These are phyloP conservation scores for Ophiocordyceps unilateralis DNA, from an alignment of 2,329 filamentous ascomycete species.

Conservation along the genomic window DNA sequence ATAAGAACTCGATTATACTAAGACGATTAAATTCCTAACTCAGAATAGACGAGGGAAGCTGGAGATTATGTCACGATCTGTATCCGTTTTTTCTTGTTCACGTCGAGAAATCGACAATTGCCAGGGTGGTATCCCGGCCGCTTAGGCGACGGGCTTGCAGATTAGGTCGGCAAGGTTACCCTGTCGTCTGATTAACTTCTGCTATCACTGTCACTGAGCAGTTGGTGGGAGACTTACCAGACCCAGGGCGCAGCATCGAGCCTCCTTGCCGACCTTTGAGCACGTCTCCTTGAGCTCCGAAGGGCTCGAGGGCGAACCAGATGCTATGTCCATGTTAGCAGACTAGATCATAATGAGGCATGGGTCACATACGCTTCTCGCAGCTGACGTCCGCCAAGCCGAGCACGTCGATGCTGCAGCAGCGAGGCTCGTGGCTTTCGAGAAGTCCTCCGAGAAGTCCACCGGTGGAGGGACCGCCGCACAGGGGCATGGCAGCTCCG, in stretches of 20 bases:
- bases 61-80: not conserved
- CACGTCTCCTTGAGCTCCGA: not conserved
- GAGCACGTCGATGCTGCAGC: not conserved
- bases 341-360: not conserved
- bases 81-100: not conserved
- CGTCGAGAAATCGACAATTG: not conserved
- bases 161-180: not conserved
- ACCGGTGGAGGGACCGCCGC: not conserved
- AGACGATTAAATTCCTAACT: not conserved
- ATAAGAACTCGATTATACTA: not conserved
- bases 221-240: not conserved
- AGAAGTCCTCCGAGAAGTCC: not conserved
- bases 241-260: not conserved
- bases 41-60: not conserved
- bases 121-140: not conserved
- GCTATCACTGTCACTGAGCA: not conserved
- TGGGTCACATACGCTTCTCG: not conserved
- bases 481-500: not conserved
- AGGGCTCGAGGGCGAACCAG: not conserved
- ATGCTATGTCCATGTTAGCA: not conserved
- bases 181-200: not conserved
- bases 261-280: not conserved
- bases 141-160: not conserved
- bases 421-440: not conserved
- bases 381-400: constrained; percentile 1